phyloP scores from a whole-genome alignment of 805 yeast genomes.

The Zygotorulaspora sp. region DNA sequence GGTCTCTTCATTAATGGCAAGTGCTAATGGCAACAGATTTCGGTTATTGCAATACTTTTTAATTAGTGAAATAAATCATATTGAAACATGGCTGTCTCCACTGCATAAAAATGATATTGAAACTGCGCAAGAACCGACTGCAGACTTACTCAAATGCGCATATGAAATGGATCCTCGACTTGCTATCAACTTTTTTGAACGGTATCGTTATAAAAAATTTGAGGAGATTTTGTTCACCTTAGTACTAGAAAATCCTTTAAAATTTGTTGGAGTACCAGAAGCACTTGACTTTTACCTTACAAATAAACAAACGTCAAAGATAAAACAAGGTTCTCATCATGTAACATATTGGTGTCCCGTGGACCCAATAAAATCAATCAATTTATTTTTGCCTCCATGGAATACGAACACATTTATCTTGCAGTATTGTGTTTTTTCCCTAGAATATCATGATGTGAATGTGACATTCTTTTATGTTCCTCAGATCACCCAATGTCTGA shows the following conservation, averaged over 20 bases:
- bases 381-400: conserved; percentile 71
- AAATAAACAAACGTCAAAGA: conserved; percentile 1
- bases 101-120: conserved; percentile 30
- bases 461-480: conserved; percentile 95
- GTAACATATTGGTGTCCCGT: conserved; percentile 68
- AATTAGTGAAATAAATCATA: conserved; percentile 66
- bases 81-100: conserved; percentile 70
- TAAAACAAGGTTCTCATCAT: conserved; percentile 27
- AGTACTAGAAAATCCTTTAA: conserved; percentile 53
- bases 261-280: conserved; percentile 30
- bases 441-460: conserved; percentile 82
- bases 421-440: conserved; percentile 86
- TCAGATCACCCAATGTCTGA: conserved; percentile 87
- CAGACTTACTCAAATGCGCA: conserved; percentile 47
- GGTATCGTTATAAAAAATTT: conserved; percentile 40
- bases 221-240: conserved; percentile 40
- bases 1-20: conserved; percentile 18
- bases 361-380: conserved; percentile 80
- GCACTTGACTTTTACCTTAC: conserved; percentile 19
- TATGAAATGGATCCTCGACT: conserved; percentile 64
- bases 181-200: conserved; percentile 63
- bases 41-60: conserved; percentile 57
- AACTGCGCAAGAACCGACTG: conserved; percentile 35
- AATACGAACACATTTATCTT: conserved; percentile 60
- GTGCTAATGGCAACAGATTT: conserved; percentile 45